Evolutionary conservation across 2,329 filamentous ascomycete genomes (phyloP).

Genomic region (Aspergillus sp.): DNA sequence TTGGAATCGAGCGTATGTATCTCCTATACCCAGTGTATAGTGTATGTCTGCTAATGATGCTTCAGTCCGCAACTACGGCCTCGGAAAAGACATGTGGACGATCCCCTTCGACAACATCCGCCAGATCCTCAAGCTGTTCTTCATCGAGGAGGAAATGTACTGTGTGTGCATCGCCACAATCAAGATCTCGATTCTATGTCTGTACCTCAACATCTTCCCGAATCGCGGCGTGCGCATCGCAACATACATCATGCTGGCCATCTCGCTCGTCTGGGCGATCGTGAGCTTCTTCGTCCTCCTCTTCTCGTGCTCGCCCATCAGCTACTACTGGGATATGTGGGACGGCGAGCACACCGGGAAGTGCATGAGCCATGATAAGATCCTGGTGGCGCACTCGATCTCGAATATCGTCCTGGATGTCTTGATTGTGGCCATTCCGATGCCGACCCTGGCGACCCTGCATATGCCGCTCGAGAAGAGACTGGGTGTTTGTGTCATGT

Average conservation of each 20-base stretch:
- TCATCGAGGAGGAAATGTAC: constrained; percentile 5
- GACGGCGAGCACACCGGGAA: constrained; percentile 3
- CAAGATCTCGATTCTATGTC: constrained; percentile 2
- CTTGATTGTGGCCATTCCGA: neutral
- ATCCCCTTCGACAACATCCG: constrained; percentile 4
- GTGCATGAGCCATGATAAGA: neutral
- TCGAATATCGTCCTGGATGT: constrained; percentile 7
- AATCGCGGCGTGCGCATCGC: neutral
- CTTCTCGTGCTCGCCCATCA: neutral
- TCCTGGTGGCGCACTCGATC: neutral
- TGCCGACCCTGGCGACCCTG: neutral
- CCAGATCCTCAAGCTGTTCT: constrained; percentile 3
- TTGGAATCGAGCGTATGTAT: constrained; percentile 1
- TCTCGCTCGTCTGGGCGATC: neutral
- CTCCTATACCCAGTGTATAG: neutral
- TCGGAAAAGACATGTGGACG: constrained; percentile 5
- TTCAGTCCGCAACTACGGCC: constrained; percentile 1
- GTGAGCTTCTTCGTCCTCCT: neutral
- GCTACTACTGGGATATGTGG: constrained; percentile 4
- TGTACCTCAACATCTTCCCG: constrained; percentile 6
- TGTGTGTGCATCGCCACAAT: neutral
- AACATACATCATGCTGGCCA: neutral
- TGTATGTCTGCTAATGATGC: neutral
- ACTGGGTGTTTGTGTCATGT: neutral
- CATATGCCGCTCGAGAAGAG: constrained; percentile 2